Evolutionary conservation across 441 rosid genomes (phyloP).

Genomic region (Dalechampia spathulata): DNA sequence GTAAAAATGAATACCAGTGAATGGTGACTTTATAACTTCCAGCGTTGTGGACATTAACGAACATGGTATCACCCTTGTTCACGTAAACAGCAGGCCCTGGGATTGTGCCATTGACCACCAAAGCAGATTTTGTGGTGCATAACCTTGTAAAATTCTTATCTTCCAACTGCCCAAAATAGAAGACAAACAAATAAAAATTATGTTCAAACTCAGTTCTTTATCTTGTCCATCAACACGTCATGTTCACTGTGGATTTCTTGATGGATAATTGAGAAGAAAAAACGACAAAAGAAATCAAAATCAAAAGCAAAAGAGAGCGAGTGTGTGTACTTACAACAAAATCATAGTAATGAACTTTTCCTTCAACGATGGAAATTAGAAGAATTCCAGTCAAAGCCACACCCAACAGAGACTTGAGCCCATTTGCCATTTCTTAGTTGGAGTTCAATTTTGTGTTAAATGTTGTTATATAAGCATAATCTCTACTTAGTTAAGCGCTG

Average conservation of each 20-base stretch:
- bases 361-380: not conserved
- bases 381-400: not conserved
- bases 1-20: slow-evolving; percentile 8
- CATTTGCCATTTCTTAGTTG: no score
- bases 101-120: not conserved
- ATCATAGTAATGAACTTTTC: not conserved
- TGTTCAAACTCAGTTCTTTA: not conserved
- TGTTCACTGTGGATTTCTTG: no score
- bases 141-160: not conserved
- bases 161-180: not conserved
- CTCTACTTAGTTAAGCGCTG: no score
- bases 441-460: no score
- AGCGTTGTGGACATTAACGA: not conserved
- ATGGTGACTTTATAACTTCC: not conserved
- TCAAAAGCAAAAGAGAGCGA: not conserved
- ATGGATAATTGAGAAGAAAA: not conserved
- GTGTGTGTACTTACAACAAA: not conserved
- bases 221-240: no score
- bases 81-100: slow-evolving; percentile 6
- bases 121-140: not conserved
- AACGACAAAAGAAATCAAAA: not conserved
- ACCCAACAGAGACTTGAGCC: no score
- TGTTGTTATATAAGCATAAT: no score
- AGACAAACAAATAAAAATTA: not conserved
- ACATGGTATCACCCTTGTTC: slow-evolving; percentile 1